Conservation (phyloP, 371 early-diverging fungal genomes). For the Batkoa obscura region DNA sequence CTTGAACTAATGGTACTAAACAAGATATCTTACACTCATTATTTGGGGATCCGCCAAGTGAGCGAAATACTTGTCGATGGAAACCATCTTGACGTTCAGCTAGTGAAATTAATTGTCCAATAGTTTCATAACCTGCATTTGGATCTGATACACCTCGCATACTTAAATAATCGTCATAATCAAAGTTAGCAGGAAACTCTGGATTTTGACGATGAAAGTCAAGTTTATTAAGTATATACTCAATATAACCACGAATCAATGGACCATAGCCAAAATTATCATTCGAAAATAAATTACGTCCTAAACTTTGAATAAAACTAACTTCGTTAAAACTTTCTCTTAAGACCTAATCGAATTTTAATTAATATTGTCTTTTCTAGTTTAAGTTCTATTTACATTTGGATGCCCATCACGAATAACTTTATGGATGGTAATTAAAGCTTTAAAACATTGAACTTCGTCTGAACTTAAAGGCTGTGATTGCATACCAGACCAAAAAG, state of each 20-base stretch:
- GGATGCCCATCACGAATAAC: slow-evolving; percentile 87
- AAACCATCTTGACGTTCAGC: slow-evolving; percentile 80
- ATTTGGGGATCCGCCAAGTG: slow-evolving; percentile 64
- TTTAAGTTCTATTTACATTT: slow-evolving; percentile 17
- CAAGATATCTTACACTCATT: slow-evolving; percentile 91
- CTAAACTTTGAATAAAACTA: slow-evolving; percentile 17
- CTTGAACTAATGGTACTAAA: slow-evolving; percentile 91
- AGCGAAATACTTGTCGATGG: slow-evolving; percentile 68
- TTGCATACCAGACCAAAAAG: slow-evolving; percentile 76
- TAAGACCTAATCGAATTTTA: slow-evolving; percentile 24
- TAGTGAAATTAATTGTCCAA: slow-evolving; percentile 75
- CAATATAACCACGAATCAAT: slow-evolving; percentile 79
- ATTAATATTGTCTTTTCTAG: not conserved
- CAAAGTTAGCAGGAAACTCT: slow-evolving; percentile 86
- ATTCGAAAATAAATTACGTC: slow-evolving; percentile 38
- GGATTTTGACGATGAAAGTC: slow-evolving; percentile 80
- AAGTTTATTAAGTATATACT: slow-evolving; percentile 74
- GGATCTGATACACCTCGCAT: slow-evolving; percentile 88
- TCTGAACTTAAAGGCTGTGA: slow-evolving; percentile 71
- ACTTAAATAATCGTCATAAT: slow-evolving; percentile 90
- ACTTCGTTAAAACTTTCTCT: slow-evolving; percentile 55
- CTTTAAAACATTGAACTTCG: slow-evolving; percentile 89
- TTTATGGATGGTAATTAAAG: slow-evolving; percentile 86
- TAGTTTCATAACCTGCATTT: slow-evolving; percentile 93
- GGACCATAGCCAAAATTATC: slow-evolving; percentile 53